phyloP scores from a whole-genome alignment of 306 rosid genomes.

The Lagenaria siceraria region DNA sequence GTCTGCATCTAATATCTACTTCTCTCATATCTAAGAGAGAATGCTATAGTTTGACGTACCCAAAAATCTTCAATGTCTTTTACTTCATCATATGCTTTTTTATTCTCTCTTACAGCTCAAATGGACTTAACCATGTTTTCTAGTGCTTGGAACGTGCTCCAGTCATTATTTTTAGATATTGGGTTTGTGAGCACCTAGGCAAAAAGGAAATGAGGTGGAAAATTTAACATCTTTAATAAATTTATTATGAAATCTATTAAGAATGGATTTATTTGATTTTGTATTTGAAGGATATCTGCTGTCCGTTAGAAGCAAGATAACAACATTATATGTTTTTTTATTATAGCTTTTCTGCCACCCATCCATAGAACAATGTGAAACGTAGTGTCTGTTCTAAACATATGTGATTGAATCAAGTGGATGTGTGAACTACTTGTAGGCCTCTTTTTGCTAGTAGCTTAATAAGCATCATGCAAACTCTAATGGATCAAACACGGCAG shows the following conservation, averaged over 20 bases:
- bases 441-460: slow-evolving; percentile 86
- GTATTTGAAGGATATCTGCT: neutral
- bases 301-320: neutral
- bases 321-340: neutral
- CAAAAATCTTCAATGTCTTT: neutral
- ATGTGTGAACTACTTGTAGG: slow-evolving; percentile 32
- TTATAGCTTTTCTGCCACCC: neutral
- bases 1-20: neutral
- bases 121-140: neutral
- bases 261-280: neutral
- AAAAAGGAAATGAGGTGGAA: neutral
- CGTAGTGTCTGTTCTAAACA: neutral
- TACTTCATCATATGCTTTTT: neutral
- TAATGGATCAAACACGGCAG: slow-evolving; percentile 81
- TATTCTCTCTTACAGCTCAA: neutral
- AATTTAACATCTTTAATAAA: neutral
- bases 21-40: neutral
- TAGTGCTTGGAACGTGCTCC: neutral
- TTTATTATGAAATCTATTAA: neutral
- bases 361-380: neutral
- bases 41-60: neutral
- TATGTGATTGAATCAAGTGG: neutral
- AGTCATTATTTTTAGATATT: neutral
- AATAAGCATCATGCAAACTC: slow-evolving; percentile 65
- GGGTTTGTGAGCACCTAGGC: neutral